phyloP scores from a whole-genome alignment of 345 rosid genomes.

The Gossypium bickii region DNA sequence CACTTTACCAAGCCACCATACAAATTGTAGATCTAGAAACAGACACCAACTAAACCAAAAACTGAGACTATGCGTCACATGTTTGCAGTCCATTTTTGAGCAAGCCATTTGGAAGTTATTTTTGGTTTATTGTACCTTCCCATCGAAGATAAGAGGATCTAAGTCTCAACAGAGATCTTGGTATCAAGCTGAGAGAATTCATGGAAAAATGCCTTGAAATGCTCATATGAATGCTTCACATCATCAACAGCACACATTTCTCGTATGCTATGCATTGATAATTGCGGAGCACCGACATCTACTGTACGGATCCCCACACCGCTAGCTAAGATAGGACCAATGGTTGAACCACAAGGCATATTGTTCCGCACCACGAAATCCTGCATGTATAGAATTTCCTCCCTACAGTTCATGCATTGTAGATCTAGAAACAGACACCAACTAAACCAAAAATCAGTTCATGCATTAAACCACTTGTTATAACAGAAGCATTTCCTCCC shows the following conservation, averaged over 20 bases:
- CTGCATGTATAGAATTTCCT: constrained; percentile 29
- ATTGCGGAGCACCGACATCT: constrained; percentile 93
- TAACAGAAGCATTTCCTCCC: neutral
- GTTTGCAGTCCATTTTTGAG: neutral
- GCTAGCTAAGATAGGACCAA: constrained; percentile 91
- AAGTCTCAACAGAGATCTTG: constrained; percentile 56
- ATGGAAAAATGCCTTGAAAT: constrained; percentile 83
- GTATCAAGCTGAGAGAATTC: constrained; percentile 64
- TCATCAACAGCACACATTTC: constrained; percentile 69
- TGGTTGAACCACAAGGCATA: constrained; percentile 91
- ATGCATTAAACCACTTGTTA: neutral
- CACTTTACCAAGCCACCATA: neutral
- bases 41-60: neutral
- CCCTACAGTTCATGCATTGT: too few species aligned
- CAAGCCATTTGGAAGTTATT: neutral
- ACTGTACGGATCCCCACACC: constrained; percentile 92
- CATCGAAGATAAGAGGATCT: constrained; percentile 4
- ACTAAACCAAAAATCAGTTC: neutral
- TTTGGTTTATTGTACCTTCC: neutral
- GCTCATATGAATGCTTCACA: constrained; percentile 56
- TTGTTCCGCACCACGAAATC: constrained; percentile 97
- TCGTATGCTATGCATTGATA: constrained; percentile 94
- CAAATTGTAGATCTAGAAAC: neutral
- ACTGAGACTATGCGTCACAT: neutral
- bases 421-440: neutral